phyloP scores from a whole-genome alignment of 257 asterid species.

The Fraxinus cuspidata region DNA sequence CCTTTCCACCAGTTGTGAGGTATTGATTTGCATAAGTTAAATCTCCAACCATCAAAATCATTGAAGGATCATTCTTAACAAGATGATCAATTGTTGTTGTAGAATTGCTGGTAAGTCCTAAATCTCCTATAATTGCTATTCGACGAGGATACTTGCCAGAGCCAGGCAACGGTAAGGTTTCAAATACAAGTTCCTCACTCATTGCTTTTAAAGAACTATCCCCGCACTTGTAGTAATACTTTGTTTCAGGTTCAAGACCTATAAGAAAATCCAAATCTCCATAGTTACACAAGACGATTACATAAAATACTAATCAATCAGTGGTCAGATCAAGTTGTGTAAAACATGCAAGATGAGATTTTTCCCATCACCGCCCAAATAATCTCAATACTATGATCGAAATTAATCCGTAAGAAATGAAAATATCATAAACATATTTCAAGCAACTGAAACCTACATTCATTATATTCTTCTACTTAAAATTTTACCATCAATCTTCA shows the following conservation, averaged over 20 bases:
- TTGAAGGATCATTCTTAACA: constrained; percentile 56
- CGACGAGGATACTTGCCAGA: constrained; percentile 61
- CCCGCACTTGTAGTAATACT: constrained; percentile 81
- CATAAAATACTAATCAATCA: neutral
- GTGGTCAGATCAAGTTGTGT: neutral
- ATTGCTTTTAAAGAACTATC: constrained; percentile 64
- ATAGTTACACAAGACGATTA: neutral
- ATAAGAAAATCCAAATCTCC: constrained; percentile 13
- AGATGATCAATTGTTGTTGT: constrained; percentile 79
- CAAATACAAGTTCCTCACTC: constrained; percentile 65
- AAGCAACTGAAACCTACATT: neutral
- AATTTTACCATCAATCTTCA: constrained; percentile 61
- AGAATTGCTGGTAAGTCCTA: constrained; percentile 79
- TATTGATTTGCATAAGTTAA: constrained; percentile 78
- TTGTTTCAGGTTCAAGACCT: constrained; percentile 77
- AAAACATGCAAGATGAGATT: neutral
- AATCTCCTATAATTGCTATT: constrained; percentile 77
- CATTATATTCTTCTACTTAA: constrained; percentile 6
- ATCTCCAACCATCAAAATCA: constrained; percentile 76
- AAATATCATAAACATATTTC: neutral
- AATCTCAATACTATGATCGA: neutral
- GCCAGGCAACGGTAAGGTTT: constrained; percentile 63
- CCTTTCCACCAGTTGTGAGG: constrained; percentile 76
- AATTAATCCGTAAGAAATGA: neutral
- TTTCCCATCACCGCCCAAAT: neutral